These are phyloP conservation scores for Sugiyamaella novakii DNA, from an alignment of 1,139 yeast species.

Conservation along the genomic window DNA sequence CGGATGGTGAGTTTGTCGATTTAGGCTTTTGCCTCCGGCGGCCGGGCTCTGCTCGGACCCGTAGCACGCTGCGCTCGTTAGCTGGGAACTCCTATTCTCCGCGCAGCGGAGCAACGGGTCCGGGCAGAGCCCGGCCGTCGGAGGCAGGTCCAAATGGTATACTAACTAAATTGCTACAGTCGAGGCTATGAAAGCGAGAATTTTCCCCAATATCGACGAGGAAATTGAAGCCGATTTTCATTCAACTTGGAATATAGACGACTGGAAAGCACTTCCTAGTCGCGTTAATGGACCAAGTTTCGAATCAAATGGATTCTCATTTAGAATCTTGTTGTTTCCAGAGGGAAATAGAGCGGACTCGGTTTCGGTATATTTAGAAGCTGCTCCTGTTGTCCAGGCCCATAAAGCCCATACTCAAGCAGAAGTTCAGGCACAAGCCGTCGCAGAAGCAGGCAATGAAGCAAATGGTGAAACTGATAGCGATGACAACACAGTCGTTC, in stretches of 20 bases:
- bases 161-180: constrained; percentile 22
- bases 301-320: constrained; percentile 66
- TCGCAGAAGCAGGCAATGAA: not conserved
- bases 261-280: constrained; percentile 59
- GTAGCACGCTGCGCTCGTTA: no score
- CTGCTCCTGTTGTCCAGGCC: constrained; percentile 32
- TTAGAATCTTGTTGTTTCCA: constrained; percentile 80
- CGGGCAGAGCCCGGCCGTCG: constrained; percentile 4
- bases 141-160: not conserved
- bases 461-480: not conserved
- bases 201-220: constrained; percentile 40
- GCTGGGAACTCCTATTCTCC: not conserved
- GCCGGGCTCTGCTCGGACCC: no score
- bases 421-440: constrained; percentile 8
- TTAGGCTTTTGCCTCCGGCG: no score
- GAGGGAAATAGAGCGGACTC: constrained; percentile 47
- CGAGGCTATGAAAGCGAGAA: constrained; percentile 36
- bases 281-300: constrained; percentile 53
- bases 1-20: constrained; percentile 23
- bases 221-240: constrained; percentile 40
- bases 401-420: not conserved
- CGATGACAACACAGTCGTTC: constrained; percentile 36
- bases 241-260: constrained; percentile 74
- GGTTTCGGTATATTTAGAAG: constrained; percentile 42
- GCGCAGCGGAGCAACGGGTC: constrained; percentile 2